Percentiles rank a stretch among this genome's conserved stretches.
Conservation (phyloP, 345 rosid genomes). For the Eucalyptus coolabah region DNA sequence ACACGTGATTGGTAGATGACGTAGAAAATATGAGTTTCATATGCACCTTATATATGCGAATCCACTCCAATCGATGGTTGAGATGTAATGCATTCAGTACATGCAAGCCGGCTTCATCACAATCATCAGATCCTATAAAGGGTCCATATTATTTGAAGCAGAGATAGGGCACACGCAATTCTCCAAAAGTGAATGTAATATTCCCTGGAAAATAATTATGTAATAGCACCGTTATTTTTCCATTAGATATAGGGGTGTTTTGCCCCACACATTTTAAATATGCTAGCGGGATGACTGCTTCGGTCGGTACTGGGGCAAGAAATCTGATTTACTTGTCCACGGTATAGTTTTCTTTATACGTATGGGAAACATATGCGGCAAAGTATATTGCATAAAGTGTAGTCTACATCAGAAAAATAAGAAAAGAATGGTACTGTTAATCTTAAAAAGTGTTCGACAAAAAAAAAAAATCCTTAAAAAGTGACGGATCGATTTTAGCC, state of each 20-base stretch:
- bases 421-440: background rate
- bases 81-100: background rate
- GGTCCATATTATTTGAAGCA: background rate
- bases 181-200: background rate
- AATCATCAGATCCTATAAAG: background rate
- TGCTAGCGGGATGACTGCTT: background rate
- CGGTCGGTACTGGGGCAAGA: background rate
- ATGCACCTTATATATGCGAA: background rate
- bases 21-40: background rate
- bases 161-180: background rate
- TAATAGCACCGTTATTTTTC: background rate
- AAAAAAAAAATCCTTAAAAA: background rate
- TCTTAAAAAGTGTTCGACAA: background rate
- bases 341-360: background rate
- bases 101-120: background rate
- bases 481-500: background rate
- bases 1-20: background rate
- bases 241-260: background rate
- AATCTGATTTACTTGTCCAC: background rate
- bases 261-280: background rate
- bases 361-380: background rate
- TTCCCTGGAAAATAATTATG: background rate
- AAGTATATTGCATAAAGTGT: background rate
- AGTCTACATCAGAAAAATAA: background rate
- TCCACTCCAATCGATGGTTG: background rate